Percentiles rank a stretch among this genome's conserved stretches.
phyloP scores from a whole-genome alignment of 1,284 basidiomycete species.

The Cutaneotrichosporon cutaneum region DNA sequence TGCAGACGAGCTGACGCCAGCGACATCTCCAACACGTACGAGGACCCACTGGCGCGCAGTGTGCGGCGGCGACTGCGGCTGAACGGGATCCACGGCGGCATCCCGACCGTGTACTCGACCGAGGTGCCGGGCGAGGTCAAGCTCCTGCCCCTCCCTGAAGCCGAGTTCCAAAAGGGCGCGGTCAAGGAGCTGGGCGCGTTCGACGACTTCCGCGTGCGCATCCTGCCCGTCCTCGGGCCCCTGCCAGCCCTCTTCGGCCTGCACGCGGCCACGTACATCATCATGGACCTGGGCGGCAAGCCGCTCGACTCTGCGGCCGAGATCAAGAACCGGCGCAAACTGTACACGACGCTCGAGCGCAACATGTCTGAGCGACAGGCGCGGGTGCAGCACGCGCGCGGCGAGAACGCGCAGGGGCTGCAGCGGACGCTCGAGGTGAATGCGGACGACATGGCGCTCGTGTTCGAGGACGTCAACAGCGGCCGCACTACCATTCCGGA shows the following conservation, averaged over 20 bases:
- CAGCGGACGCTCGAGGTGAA: constrained; percentile 56
- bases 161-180: constrained; percentile 85
- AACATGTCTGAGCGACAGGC: constrained; percentile 69
- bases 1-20: constrained; percentile 47
- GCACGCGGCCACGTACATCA: constrained; percentile 78
- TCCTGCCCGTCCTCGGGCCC: constrained; percentile 57
- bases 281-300: constrained; percentile 77
- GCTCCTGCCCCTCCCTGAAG: constrained; percentile 84
- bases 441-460: constrained; percentile 72
- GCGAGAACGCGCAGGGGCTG: constrained; percentile 51
- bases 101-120: constrained; percentile 95
- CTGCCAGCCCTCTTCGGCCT: constrained; percentile 85
- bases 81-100: constrained; percentile 68
- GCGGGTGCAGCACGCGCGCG: constrained; percentile 56
- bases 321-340: constrained; percentile 76
- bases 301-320: constrained; percentile 75
- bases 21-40: constrained; percentile 88
- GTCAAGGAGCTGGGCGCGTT: constrained; percentile 89
- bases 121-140: constrained; percentile 84
- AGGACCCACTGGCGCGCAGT: constrained; percentile 90
- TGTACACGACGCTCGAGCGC: constrained; percentile 76
- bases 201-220: constrained; percentile 79
- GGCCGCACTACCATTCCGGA: constrained; percentile 77
- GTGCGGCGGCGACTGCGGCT: constrained; percentile 77
- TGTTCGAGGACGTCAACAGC: constrained; percentile 83